Evolutionary conservation across 306 rosid genomes (phyloP).

Genomic region (Alnus glutinosa): DNA sequence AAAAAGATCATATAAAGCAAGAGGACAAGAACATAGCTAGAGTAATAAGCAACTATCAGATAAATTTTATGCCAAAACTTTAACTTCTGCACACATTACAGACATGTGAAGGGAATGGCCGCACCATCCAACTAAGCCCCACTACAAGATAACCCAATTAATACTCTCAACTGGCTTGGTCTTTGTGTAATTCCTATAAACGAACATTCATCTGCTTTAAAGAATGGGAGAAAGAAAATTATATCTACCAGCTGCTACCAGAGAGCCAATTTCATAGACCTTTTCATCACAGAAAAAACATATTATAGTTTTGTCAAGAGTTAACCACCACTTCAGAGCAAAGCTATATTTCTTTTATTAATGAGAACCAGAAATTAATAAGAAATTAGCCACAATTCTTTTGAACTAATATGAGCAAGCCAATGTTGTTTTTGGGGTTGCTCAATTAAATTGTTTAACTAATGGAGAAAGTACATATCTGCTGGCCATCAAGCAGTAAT

Average conservation of each 20-base stretch:
- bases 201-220: neutral
- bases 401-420: neutral
- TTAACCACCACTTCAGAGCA: neutral
- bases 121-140: neutral
- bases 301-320: neutral
- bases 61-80: neutral
- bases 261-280: neutral
- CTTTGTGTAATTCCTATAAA: neutral
- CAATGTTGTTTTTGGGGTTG: neutral
- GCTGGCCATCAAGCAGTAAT: neutral
- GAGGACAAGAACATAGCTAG: neutral
- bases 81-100: neutral
- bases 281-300: neutral
- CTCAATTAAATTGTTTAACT: neutral
- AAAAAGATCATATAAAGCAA: constrained; percentile 10
- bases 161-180: neutral
- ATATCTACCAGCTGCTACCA: no score
- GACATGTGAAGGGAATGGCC: neutral
- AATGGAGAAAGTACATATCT: neutral
- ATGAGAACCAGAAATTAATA: neutral
- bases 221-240: neutral
- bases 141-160: neutral
- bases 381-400: neutral
- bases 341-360: neutral
- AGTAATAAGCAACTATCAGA: neutral